Evolutionary conservation across 495 filamentous ascomycete species (phyloP).

Genomic region (Neurospora africana): DNA sequence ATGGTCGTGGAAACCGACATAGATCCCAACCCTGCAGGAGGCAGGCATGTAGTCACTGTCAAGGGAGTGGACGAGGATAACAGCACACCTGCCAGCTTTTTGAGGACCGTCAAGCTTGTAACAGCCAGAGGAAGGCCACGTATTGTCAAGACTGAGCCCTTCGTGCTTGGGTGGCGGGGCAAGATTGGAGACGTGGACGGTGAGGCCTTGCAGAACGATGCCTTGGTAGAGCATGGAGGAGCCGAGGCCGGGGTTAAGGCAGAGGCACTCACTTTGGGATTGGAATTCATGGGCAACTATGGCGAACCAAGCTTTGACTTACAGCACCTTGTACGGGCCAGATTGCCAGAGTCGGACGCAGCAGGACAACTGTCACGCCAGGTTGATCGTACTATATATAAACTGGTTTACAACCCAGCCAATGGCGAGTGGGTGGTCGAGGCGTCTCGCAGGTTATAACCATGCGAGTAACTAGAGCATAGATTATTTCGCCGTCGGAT

Average conservation of each 20-base stretch:
- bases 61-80: slow-evolving; percentile 31
- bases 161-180: slow-evolving; percentile 22
- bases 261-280: slow-evolving; percentile 21
- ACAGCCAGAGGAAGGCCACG: slow-evolving; percentile 18
- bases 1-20: slow-evolving; percentile 20
- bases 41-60: slow-evolving; percentile 18
- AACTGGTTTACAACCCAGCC: slow-evolving; percentile 29
- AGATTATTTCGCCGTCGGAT: no score
- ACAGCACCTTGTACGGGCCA: slow-evolving; percentile 9
- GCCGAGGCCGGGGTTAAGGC: neutral
- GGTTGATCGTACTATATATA: slow-evolving; percentile 15
- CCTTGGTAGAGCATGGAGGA: neutral
- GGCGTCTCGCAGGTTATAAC: no score
- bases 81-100: slow-evolving; percentile 30
- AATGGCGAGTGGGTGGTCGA: slow-evolving; percentile 34
- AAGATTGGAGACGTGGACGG: slow-evolving; percentile 10
- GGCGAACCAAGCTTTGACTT: slow-evolving; percentile 30
- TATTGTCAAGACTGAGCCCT: slow-evolving; percentile 26
- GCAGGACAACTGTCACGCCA: neutral
- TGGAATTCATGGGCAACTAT: slow-evolving; percentile 40
- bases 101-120: slow-evolving; percentile 27
- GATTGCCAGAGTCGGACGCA: neutral
- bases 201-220: neutral
- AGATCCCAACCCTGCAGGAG: neutral
- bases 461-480: no score